Evolutionary conservation across 495 filamentous ascomycete species (phyloP).

Genomic region (Penicillium verhagenii): DNA sequence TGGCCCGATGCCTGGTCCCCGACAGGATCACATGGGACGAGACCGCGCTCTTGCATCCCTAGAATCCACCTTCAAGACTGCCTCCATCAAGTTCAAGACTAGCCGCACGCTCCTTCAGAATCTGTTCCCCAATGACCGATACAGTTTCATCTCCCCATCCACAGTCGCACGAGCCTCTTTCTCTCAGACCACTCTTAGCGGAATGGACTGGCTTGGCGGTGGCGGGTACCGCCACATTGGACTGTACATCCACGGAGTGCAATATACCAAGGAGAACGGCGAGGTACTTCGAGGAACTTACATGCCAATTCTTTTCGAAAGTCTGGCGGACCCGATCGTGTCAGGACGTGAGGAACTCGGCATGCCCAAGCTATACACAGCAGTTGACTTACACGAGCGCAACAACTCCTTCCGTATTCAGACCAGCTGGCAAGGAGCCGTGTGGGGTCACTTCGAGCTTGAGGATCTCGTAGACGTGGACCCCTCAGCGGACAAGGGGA

Average conservation of each 20-base stretch:
- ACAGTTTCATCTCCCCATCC: slow-evolving; percentile 45
- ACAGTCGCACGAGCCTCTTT: slow-evolving; percentile 53
- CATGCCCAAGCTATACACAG: slow-evolving; percentile 54
- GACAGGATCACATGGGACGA: slow-evolving; percentile 39
- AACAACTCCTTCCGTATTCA: slow-evolving; percentile 36
- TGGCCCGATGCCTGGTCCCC: slow-evolving; percentile 55
- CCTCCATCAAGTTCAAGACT: slow-evolving; percentile 56
- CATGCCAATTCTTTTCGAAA: slow-evolving; percentile 55
- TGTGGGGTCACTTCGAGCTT: slow-evolving; percentile 42
- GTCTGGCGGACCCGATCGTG: slow-evolving; percentile 51
- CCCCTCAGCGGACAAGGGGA: slow-evolving; percentile 22
- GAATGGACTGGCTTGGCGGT: slow-evolving; percentile 57
- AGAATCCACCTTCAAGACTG: slow-evolving; percentile 48
- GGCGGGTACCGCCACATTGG: slow-evolving; percentile 54
- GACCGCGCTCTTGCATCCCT: slow-evolving; percentile 19
- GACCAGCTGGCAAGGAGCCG: slow-evolving; percentile 48
- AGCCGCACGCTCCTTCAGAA: slow-evolving; percentile 58
- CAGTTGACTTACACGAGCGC: slow-evolving; percentile 43
- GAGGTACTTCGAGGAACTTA: slow-evolving; percentile 48
- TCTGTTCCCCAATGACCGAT: slow-evolving; percentile 44
- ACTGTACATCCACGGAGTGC: slow-evolving; percentile 57
- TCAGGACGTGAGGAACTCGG: slow-evolving; percentile 56
- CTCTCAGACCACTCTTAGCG: slow-evolving; percentile 44
- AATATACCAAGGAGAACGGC: slow-evolving; percentile 52
- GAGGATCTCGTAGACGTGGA: slow-evolving; percentile 39